Conservation (phyloP, 441 rosid species). For the Corymbia citriodora region DNA sequence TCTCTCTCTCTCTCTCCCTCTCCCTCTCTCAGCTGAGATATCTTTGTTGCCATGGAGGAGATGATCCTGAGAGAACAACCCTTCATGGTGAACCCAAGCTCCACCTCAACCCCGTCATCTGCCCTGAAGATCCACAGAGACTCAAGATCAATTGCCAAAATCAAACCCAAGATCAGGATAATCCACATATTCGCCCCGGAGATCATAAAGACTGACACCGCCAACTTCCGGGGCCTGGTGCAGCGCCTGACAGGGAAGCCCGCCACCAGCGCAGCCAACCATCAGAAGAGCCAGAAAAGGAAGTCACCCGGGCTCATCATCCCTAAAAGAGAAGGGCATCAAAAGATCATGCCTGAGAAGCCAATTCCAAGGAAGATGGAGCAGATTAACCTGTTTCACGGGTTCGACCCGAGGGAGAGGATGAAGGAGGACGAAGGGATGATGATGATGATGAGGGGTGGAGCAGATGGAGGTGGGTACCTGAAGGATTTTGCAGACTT, state of each 20-base stretch:
- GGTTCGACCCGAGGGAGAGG: neutral
- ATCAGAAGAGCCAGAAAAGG: neutral
- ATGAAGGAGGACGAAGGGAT: slow-evolving; percentile 12
- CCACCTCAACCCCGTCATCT: neutral
- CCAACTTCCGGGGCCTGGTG: slow-evolving; percentile 80
- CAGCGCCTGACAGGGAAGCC: slow-evolving; percentile 89
- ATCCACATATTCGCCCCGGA: slow-evolving; percentile 94
- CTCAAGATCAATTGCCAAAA: slow-evolving; percentile 20
- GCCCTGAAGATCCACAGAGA: slow-evolving; percentile 16
- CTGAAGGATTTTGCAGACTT: slow-evolving; percentile 14
- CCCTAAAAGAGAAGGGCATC: neutral
- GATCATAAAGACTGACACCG: slow-evolving; percentile 90
- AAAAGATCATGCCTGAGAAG: neutral
- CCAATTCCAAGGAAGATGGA: neutral
- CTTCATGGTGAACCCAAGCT: neutral
- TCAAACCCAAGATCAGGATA: slow-evolving; percentile 65
- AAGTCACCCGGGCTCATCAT: neutral
- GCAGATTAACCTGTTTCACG: neutral
- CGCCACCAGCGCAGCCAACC: neutral
- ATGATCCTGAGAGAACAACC: neutral
- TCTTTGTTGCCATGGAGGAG: slow-evolving; percentile 17
- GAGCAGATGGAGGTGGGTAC: neutral
- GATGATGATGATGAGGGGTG: slow-evolving; percentile 2
- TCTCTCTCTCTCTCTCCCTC: neutral
- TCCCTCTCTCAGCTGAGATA: neutral